phyloP scores from a whole-genome alignment of 805 yeast species.

The Wickerhamomyces chaumierensis region DNA sequence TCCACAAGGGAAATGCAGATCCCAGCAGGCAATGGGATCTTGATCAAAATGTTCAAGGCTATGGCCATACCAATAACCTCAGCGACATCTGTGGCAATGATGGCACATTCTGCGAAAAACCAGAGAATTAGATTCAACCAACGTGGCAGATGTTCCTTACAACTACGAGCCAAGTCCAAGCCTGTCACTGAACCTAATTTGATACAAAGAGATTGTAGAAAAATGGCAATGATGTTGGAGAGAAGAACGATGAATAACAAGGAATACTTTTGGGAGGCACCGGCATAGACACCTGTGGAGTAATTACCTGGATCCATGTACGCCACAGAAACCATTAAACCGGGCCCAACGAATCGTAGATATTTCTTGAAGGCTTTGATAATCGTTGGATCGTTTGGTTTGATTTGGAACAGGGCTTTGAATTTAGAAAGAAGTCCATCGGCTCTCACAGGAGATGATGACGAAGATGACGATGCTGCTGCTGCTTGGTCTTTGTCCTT shows the following conservation, averaged over 20 bases:
- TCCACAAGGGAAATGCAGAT: conserved; percentile 72
- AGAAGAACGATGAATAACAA: conserved; percentile 61
- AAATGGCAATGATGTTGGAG: conserved; percentile 77
- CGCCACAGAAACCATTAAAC: conserved; percentile 79
- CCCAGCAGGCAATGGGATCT: conserved; percentile 68
- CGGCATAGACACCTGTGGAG: conserved; percentile 81
- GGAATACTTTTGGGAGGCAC: conserved; percentile 67
- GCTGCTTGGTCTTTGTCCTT: background rate
- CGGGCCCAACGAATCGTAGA: conserved; percentile 72
- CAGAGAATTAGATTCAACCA: conserved; percentile 58
- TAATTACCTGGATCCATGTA: conserved; percentile 94
- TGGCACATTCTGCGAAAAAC: conserved; percentile 77
- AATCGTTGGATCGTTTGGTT: conserved; percentile 8
- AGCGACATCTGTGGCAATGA: conserved; percentile 86
- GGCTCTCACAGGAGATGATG: background rate
- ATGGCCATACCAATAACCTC: conserved; percentile 93
- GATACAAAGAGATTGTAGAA: conserved; percentile 73
- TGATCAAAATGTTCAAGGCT: conserved; percentile 64
- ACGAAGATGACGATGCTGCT: background rate
- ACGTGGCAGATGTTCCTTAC: conserved; percentile 57
- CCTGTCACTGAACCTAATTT: conserved; percentile 88
- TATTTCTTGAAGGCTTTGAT: conserved; percentile 35
- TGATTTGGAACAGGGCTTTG: conserved; percentile 6
- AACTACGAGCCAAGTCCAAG: conserved; percentile 74
- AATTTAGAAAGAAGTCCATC: background rate